Evolutionary conservation across 164 flowering plant species (phyloP).

Genomic region (Stephania cephalantha): DNA sequence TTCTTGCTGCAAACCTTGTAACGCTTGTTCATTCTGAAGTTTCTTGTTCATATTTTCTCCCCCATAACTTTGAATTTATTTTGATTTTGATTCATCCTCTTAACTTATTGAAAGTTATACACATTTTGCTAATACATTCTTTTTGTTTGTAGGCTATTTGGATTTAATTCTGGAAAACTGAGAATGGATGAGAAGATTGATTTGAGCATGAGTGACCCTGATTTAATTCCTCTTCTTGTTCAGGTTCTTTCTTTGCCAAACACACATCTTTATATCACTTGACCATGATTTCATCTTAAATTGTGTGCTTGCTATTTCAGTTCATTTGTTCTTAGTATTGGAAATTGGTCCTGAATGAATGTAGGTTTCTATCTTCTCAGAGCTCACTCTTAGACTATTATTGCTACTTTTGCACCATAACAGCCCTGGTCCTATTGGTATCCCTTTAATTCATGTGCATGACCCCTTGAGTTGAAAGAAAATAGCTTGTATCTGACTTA

Average conservation of each 20-base stretch:
- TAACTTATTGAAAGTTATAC: background rate
- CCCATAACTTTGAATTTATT: background rate
- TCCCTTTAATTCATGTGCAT: no score
- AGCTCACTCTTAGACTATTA: no score
- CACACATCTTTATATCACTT: background rate
- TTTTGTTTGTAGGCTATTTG: slow-evolving; percentile 59
- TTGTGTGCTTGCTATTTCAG: background rate
- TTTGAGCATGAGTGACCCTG: slow-evolving; percentile 94
- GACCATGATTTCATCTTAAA: background rate
- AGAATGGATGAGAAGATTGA: slow-evolving; percentile 91
- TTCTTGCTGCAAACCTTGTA: no score
- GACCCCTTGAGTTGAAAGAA: no score
- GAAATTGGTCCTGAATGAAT: no score
- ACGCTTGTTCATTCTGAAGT: no score
- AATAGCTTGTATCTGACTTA: no score
- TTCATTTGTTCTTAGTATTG: background rate
- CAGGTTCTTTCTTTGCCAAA: slow-evolving; percentile 45
- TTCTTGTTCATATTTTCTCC: background rate
- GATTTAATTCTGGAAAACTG: slow-evolving; percentile 77
- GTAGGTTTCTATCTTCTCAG: no score
- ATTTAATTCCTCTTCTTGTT: slow-evolving; percentile 86
- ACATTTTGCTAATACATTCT: slow-evolving; percentile 8
- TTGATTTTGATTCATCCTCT: background rate
- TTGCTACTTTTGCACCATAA: no score
- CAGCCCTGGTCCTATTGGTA: no score